Conservation (phyloP, 2,329 filamentous ascomycete genomes). For the Dactylellina cionopaga region DNA sequence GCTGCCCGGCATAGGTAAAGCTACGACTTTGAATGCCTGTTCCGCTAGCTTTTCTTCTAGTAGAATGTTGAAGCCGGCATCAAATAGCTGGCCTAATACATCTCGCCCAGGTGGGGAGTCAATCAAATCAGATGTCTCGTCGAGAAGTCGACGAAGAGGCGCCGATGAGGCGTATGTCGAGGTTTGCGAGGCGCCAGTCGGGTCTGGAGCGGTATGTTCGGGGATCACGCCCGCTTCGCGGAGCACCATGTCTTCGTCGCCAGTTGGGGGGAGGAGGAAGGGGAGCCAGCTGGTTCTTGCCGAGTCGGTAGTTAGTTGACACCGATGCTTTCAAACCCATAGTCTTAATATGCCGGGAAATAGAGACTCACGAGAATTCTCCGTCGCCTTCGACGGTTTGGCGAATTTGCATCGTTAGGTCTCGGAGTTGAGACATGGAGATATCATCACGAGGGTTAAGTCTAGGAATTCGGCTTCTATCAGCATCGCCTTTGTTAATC, state of each 20-base stretch:
- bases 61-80: conserved; percentile 84
- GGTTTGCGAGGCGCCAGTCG: conserved; percentile 59
- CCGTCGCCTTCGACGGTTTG: conserved; percentile 79
- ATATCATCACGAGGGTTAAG: conserved; percentile 90
- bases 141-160: conserved; percentile 82
- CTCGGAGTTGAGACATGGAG: conserved; percentile 79
- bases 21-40: conserved; percentile 76
- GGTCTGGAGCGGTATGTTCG: conserved; percentile 62
- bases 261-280: conserved; percentile 80
- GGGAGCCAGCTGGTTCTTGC: conserved; percentile 77
- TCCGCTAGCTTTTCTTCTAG: conserved; percentile 82
- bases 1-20: conserved; percentile 57
- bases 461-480: conserved; percentile 40
- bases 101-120: conserved; percentile 91
- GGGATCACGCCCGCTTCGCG: conserved; percentile 80
- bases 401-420: conserved; percentile 83
- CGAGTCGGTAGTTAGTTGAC: conserved; percentile 44
- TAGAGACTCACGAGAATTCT: conserved; percentile 38
- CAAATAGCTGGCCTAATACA: conserved; percentile 85
- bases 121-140: conserved; percentile 94
- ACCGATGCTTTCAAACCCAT: too few relatives aligned
- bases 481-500: not conserved
- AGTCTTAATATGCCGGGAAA: too few relatives aligned
- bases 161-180: conserved; percentile 62
- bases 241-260: conserved; percentile 84